Evolutionary conservation across 2,329 filamentous ascomycete species (phyloP).

Genomic region (Colletotrichum costaricense): DNA sequence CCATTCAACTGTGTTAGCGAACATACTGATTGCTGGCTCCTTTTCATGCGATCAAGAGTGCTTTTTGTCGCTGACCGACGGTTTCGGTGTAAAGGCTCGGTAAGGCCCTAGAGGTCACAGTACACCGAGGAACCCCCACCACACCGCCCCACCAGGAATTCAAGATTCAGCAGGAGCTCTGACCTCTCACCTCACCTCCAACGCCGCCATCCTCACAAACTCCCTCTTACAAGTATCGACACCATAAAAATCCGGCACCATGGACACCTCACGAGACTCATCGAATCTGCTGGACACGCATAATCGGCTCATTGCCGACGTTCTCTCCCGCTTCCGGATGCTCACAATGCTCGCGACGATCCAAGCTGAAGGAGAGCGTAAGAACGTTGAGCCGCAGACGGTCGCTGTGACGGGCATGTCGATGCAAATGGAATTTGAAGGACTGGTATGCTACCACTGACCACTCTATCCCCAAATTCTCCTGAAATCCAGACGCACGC

Average conservation of each 20-base stretch:
- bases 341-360: conserved; percentile 57
- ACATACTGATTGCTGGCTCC: neutral
- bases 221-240: neutral
- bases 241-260: neutral
- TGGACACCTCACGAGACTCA: conserved; percentile 34
- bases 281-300: conserved; percentile 49
- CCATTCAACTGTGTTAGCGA: too few species aligned
- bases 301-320: conserved; percentile 57
- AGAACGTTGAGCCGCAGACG: conserved; percentile 52
- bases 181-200: neutral
- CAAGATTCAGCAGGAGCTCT: neutral
- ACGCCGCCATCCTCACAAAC: neutral
- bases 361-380: conserved; percentile 51
- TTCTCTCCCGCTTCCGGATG: conserved; percentile 56
- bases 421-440: conserved; percentile 59
- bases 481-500: too few species aligned
- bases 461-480: too few species aligned
- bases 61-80: neutral
- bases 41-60: neutral
- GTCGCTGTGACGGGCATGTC: conserved; percentile 56
- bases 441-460: conserved; percentile 43
- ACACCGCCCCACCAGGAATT: conserved; percentile 9
- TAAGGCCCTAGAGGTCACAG: neutral
- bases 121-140: conserved; percentile 9
- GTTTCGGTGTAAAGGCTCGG: neutral